phyloP scores from a whole-genome alignment of 2,329 filamentous ascomycete species.

The Pseudocercospora macadamiae region DNA sequence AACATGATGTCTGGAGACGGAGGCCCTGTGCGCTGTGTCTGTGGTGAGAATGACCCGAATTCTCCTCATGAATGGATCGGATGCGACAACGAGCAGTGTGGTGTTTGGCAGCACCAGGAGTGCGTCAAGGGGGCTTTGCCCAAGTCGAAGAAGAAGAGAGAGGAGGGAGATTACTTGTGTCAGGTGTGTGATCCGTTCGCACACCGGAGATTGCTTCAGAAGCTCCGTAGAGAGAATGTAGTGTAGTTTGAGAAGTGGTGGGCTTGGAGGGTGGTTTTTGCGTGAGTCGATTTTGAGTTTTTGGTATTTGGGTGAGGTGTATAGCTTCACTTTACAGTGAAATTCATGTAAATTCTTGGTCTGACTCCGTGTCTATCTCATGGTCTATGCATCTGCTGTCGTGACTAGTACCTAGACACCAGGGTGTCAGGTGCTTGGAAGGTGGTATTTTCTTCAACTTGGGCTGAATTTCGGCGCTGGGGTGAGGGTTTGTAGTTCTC shows the following conservation, averaged over 20 bases:
- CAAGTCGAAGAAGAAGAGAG: conserved; percentile 10
- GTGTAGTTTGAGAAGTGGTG: conserved; percentile 20
- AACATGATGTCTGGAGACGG: conserved; percentile 9
- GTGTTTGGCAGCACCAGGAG: conserved; percentile 36
- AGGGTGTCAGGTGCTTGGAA: too few species aligned
- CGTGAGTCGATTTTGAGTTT: too few species aligned
- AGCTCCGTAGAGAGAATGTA: too few species aligned
- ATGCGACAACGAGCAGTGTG: conserved; percentile 28
- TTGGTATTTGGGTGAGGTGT: not conserved
- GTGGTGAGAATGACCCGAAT: conserved; percentile 26
- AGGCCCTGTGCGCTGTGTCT: conserved; percentile 33
- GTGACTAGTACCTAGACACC: too few species aligned
- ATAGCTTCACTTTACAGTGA: too few species aligned
- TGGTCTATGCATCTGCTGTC: too few species aligned
- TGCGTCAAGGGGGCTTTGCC: conserved; percentile 30
- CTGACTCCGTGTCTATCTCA: too few species aligned
- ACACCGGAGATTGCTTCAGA: conserved; percentile 23
- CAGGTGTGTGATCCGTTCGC: conserved; percentile 32
- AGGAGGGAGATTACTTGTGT: conserved; percentile 26
- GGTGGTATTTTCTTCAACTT: too few species aligned
- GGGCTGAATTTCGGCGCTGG: too few species aligned
- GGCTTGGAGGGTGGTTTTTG: too few species aligned
- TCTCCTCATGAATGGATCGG: conserved; percentile 24
- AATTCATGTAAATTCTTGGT: too few species aligned
- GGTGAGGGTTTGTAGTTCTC: too few species aligned